A percentile compares a stretch with the other conserved stretches of the same genome.
These are phyloP conservation scores for Entonaema liquescens DNA, from an alignment of 495 filamentous ascomycete genomes.

Conservation along the genomic window DNA sequence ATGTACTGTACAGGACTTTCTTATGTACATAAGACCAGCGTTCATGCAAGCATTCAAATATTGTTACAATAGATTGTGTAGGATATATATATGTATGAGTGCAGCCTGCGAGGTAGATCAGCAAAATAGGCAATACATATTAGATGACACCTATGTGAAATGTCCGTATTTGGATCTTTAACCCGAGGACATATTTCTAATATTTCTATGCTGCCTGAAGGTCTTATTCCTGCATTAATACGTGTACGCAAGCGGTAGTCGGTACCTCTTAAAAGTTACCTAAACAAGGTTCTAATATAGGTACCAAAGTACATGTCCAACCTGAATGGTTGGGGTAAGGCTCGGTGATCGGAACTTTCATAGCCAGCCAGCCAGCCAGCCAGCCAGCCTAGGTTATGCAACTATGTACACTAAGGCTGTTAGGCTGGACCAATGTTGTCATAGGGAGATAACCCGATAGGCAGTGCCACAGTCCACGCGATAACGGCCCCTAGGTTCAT, in stretches of 20 bases:
- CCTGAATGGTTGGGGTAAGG: conserved; percentile 20
- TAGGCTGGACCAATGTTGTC: conserved; percentile 7
- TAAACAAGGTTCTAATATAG: too few species aligned
- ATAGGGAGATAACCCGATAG: conserved; percentile 18
- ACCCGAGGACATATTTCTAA: background rate
- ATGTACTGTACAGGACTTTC: background rate
- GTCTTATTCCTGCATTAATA: background rate
- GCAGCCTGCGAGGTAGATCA: conserved; percentile 34
- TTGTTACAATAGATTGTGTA: background rate
- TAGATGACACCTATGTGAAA: conserved; percentile 10
- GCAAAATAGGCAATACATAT: conserved; percentile 3
- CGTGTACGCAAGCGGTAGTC: background rate
- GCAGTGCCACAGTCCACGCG: conserved; percentile 37
- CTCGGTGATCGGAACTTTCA: conserved; percentile 22
- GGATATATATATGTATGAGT: conserved; percentile 5
- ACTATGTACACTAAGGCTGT: background rate
- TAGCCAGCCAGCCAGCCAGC: too few species aligned
- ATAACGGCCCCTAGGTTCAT: conserved; percentile 13
- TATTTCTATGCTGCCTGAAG: background rate
- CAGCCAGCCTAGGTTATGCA: conserved; percentile 4
- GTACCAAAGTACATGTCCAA: background rate
- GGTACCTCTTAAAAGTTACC: too few species aligned
- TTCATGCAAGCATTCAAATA: conserved; percentile 14
- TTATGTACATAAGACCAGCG: conserved; percentile 1
- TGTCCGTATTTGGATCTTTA: background rate